These are phyloP conservation scores for carrot (Daucus carota) DNA, from an alignment of 129 eudicot species.

Conservation along the genomic window DNA sequence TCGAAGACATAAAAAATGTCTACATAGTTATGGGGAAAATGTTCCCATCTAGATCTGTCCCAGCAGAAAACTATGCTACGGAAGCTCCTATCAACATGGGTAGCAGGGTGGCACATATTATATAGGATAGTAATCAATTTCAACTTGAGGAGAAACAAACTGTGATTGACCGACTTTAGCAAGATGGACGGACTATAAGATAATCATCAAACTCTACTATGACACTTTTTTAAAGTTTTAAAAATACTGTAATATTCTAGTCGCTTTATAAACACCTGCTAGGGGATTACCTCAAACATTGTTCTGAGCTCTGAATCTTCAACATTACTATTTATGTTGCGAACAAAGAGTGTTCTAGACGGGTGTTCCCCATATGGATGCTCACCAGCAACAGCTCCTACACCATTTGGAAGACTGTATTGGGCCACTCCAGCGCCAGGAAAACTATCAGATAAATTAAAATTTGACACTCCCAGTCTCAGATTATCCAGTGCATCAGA, in stretches of 20 bases:
- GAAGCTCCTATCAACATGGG: background rate
- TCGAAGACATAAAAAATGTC: too few relatives aligned
- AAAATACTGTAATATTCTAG: background rate
- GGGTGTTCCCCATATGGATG: slow-evolving; percentile 97
- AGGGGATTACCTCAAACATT: slow-evolving; percentile 69
- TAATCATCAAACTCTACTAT: background rate
- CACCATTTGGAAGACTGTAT: slow-evolving; percentile 38
- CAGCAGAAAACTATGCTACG: background rate
- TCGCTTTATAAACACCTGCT: background rate
- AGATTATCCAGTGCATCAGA: slow-evolving; percentile 45
- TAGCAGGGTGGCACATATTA: background rate
- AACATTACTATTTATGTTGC: slow-evolving; percentile 85
- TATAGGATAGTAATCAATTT: background rate
- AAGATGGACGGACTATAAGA: background rate
- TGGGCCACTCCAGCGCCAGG: slow-evolving; percentile 43
- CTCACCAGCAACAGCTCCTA: slow-evolving; percentile 75
- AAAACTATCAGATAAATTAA: slow-evolving; percentile 50
- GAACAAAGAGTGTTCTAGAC: slow-evolving; percentile 83
- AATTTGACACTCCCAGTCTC: slow-evolving; percentile 38
- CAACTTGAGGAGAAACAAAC: background rate
- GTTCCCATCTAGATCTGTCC: too few relatives aligned
- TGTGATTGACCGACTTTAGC: background rate
- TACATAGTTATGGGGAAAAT: too few relatives aligned
- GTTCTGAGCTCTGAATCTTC: slow-evolving; percentile 80
- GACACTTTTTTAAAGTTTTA: background rate